phyloP scores from a whole-genome alignment of 768 basidiomycete genomes.

The Collybiopsis confluens region DNA sequence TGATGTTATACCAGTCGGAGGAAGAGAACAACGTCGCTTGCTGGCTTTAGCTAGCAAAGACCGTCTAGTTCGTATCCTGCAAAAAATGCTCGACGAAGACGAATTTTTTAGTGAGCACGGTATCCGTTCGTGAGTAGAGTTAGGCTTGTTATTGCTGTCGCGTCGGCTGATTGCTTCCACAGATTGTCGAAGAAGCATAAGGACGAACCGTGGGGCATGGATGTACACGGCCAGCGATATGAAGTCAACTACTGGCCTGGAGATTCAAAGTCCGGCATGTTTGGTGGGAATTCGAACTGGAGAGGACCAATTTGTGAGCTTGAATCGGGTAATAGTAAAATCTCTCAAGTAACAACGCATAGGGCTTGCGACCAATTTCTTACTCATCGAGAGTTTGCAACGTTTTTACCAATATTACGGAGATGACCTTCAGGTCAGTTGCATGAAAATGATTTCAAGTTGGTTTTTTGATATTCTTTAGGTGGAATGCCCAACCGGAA shows the following conservation, averaged over 20 bases:
- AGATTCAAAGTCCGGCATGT: conserved; percentile 96
- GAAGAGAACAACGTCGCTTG: conserved; percentile 82
- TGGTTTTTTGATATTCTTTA: conserved; percentile 14
- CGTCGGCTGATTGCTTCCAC: conserved; percentile 31
- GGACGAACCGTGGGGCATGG: conserved; percentile 91
- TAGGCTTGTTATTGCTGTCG: not conserved
- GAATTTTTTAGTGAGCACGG: conserved; percentile 97
- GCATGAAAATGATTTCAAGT: not conserved
- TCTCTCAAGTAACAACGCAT: conserved; percentile 1
- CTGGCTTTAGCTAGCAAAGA: conserved; percentile 92
- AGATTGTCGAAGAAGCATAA: conserved; percentile 81
- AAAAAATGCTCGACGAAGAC: conserved; percentile 96
- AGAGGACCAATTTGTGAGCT: conserved; percentile 80
- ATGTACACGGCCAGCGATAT: conserved; percentile 88
- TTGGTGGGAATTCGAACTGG: conserved; percentile 98
- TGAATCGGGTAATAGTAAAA: not conserved
- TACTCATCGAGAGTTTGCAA: conserved; percentile 94
- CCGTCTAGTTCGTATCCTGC: conserved; percentile 77
- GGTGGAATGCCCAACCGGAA: conserved; percentile 95
- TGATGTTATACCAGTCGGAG: conserved; percentile 33
- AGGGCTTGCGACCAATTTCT: conserved; percentile 96
- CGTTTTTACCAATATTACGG: conserved; percentile 99
- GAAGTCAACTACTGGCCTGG: conserved; percentile 98
- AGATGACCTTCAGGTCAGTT: conserved; percentile 65
- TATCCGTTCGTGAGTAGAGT: conserved; percentile 80